Conservation (phyloP, 2,329 filamentous ascomycete species). For the Monosporascus sp. region DNA sequence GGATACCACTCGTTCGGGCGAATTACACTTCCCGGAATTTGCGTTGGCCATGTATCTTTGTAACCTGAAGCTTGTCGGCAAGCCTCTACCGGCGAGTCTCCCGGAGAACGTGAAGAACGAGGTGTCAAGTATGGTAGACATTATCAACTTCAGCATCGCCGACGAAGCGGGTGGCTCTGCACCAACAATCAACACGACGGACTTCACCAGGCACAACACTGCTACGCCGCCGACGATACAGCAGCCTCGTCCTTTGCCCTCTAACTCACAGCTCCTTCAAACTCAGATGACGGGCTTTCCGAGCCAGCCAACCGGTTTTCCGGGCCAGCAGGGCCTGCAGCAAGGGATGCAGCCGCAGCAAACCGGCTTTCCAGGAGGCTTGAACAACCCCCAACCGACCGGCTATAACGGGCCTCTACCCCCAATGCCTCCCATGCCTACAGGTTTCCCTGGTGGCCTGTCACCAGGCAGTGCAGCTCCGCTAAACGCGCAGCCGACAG, state of each 20-base stretch:
- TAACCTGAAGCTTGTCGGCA: conserved; percentile 86
- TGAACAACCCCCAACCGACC: conserved; percentile 64
- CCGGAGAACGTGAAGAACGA: conserved; percentile 91
- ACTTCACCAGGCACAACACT: conserved; percentile 54
- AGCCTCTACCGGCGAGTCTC: conserved; percentile 65
- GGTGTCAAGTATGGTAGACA: conserved; percentile 98
- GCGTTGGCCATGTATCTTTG: conserved; percentile 98
- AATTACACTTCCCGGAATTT: conserved; percentile 95
- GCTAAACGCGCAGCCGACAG: conserved; percentile 90
- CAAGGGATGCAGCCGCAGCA: conserved; percentile 60
- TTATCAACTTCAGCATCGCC: conserved; percentile 88
- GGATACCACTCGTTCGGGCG: conserved; percentile 93
- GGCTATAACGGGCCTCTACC: conserved; percentile 77
- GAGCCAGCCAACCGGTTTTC: conserved; percentile 47
- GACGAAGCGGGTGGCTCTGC: conserved; percentile 61
- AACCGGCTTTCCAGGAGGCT: conserved; percentile 60
- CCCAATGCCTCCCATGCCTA: conserved; percentile 77
- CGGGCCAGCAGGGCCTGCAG: conserved; percentile 49
- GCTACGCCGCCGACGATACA: conserved; percentile 52
- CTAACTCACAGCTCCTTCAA: conserved; percentile 61
- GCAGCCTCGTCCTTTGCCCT: conserved; percentile 68
- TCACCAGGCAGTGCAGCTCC: conserved; percentile 45
- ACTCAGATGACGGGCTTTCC: conserved; percentile 66
- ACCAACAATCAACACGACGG: conserved; percentile 59
- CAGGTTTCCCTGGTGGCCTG: conserved; percentile 62